A percentile compares a stretch with the other conserved stretches of the same genome.
Evolutionary conservation across 225 moss, liverwort and hornwort genomes (phyloP).

Genomic region (Neckera pumila): DNA sequence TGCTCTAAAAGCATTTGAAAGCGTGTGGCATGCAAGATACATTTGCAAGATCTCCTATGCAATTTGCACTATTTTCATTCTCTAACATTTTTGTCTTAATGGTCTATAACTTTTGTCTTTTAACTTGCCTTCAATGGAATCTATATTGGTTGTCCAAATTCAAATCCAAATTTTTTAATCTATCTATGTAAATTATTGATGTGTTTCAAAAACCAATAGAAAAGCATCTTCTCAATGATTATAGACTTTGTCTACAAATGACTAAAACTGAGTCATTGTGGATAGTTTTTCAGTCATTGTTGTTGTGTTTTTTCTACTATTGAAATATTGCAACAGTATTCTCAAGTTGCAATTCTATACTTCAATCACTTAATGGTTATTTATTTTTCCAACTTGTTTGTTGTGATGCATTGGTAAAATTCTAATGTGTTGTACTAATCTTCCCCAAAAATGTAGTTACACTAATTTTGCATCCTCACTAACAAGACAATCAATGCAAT

Average conservation of each 20-base stretch:
- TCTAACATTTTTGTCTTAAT: neutral
- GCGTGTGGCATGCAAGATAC: neutral
- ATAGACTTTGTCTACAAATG: neutral
- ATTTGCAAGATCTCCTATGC: neutral
- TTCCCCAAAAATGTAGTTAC: neutral
- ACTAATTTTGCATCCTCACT: neutral
- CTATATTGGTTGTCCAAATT: neutral
- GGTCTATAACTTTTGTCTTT: neutral
- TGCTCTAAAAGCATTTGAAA: neutral
- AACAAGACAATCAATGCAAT: neutral
- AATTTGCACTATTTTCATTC: neutral
- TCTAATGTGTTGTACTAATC: neutral
- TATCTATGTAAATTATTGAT: neutral
- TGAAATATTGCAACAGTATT: neutral
- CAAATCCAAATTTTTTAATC: neutral
- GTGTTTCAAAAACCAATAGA: neutral
- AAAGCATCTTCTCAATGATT: neutral
- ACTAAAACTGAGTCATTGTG: neutral
- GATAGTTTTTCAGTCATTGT: neutral
- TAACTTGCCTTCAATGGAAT: neutral
- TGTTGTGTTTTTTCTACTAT: neutral
- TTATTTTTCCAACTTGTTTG: fast-evolving
- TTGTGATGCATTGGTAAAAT: neutral
- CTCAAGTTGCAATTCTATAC: neutral
- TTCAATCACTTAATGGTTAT: neutral